phyloP scores from a whole-genome alignment of 208 protist genomes.

The Trypanosoma melophagium region DNA sequence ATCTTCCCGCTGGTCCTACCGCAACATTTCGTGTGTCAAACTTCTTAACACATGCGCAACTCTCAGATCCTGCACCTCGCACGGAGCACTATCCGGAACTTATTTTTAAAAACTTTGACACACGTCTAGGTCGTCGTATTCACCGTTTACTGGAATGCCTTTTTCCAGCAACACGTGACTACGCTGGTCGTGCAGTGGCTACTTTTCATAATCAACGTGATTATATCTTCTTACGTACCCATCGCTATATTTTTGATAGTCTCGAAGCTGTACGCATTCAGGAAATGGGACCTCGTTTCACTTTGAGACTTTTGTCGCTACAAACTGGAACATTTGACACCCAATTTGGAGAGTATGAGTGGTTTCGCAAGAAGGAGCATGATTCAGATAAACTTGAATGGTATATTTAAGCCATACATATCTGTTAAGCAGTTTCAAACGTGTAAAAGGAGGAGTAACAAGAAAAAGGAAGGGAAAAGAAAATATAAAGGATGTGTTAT shows the following conservation, averaged over 20 bases:
- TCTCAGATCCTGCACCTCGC: constrained; percentile 76
- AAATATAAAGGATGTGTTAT: neutral
- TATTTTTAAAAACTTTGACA: constrained; percentile 94
- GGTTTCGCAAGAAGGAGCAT: constrained; percentile 92
- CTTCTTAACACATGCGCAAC: constrained; percentile 75
- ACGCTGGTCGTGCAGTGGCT: constrained; percentile 86
- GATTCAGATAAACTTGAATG: constrained; percentile 88
- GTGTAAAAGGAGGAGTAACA: constrained; percentile 7
- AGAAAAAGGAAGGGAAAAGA: constrained; percentile 3
- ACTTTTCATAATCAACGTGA: constrained; percentile 95
- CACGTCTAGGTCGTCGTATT: constrained; percentile 86
- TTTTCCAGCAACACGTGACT: constrained; percentile 88
- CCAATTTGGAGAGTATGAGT: constrained; percentile 94
- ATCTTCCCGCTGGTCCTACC: constrained; percentile 89
- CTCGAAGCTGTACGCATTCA: constrained; percentile 86
- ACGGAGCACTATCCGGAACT: constrained; percentile 94
- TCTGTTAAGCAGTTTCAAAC: constrained; percentile 11
- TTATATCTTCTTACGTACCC: constrained; percentile 92
- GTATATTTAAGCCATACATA: constrained; percentile 64
- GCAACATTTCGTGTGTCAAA: constrained; percentile 89
- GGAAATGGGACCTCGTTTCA: constrained; percentile 93
- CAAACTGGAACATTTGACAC: constrained; percentile 92
- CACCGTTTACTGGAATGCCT: constrained; percentile 84
- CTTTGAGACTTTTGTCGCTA: constrained; percentile 84
- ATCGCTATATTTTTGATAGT: constrained; percentile 93